phyloP scores from a whole-genome alignment of 192 early-diverging fungal species.

The Linnemannia exigua region DNA sequence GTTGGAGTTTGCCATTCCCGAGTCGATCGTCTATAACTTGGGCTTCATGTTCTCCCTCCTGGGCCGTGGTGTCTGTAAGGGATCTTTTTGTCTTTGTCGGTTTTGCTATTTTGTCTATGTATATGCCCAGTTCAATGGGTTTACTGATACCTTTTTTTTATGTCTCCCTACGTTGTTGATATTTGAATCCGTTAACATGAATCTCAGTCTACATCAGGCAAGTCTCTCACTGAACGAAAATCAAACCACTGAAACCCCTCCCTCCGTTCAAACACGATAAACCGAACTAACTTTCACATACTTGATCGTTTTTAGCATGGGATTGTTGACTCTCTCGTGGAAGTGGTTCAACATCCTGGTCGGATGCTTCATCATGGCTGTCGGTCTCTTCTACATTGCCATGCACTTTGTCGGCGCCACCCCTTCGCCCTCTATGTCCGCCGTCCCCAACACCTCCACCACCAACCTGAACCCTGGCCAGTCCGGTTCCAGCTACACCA shows the following conservation, averaged over 20 bases:
- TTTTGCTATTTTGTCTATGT: background rate
- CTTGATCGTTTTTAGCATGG: too few relatives aligned
- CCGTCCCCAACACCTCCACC: slow-evolving; percentile 42
- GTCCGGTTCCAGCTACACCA: slow-evolving; percentile 24
- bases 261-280: background rate
- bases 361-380: slow-evolving; percentile 43
- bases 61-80: slow-evolving; percentile 49
- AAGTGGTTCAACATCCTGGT: slow-evolving; percentile 54
- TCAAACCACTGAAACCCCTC: background rate
- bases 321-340: slow-evolving; percentile 21
- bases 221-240: too few relatives aligned
- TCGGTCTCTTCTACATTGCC: slow-evolving; percentile 39
- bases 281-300: too few relatives aligned
- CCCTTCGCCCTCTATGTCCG: slow-evolving; percentile 51
- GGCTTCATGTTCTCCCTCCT: slow-evolving; percentile 56
- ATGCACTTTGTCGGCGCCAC: slow-evolving; percentile 57
- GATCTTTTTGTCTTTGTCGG: too few relatives aligned
- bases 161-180: background rate
- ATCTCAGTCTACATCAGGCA: slow-evolving; percentile 33
- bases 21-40: slow-evolving; percentile 41
- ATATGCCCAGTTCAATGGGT: background rate
- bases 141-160: background rate
- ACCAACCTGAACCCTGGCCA: slow-evolving; percentile 34
- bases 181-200: background rate
- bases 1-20: slow-evolving; percentile 48